Base-by-base conservation (phyloP, 1,284 basidiomycete genomes). In the Trametes sp. region DNA sequence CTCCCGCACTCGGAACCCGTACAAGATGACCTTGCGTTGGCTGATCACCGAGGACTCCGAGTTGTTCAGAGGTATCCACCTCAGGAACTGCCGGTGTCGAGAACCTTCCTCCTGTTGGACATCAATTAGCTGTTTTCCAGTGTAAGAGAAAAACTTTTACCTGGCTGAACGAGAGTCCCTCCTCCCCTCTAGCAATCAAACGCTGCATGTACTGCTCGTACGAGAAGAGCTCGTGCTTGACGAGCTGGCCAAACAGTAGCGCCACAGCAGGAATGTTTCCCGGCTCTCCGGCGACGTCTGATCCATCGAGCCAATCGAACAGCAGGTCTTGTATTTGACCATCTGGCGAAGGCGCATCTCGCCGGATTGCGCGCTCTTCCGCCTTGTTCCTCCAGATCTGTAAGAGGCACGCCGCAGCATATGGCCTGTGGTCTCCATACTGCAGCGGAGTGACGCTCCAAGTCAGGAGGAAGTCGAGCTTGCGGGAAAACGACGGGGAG, bases 371-470 rank as follows among this genome's bases (percentile, higher is more conserved):
- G 31, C 87, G 81, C 63, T 87, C 85, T 56, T 83, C 83, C 14
- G 84, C 84, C 66, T 80, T 84, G 59, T 88, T 86, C 54, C 88
- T 82, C 85, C 93, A 94, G 46, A 84, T 82, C 21, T 82, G 83
- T 53, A 96, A 85, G 42, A 97, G 80, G 4, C 91, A 91, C 19
- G 88, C 87, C 0, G 89, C 93, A 16, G 89, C 92, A 68, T 93
- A 93, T 4, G 93, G 88, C 24, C 95, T 86, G 71, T 96, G 95
- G 46, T 92, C 87, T 2, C 94, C 94, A 57, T 92, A 93, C 74
- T 95, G 93, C 31, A 93, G 81, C 8, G 89, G 85, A 0, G 93
- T 93, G 58, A 95, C 90, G 64, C 89, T 88, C 95, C 95, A 97
- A 0, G 92, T 93, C 28, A 97, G 83, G 2, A 96, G 83, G 58